A percentile compares a stretch with the other conserved stretches of the same genome.
These are phyloP conservation scores for Xylariaceae sp. DNA, from an alignment of 2,329 filamentous ascomycete species.

Conservation along the genomic window DNA sequence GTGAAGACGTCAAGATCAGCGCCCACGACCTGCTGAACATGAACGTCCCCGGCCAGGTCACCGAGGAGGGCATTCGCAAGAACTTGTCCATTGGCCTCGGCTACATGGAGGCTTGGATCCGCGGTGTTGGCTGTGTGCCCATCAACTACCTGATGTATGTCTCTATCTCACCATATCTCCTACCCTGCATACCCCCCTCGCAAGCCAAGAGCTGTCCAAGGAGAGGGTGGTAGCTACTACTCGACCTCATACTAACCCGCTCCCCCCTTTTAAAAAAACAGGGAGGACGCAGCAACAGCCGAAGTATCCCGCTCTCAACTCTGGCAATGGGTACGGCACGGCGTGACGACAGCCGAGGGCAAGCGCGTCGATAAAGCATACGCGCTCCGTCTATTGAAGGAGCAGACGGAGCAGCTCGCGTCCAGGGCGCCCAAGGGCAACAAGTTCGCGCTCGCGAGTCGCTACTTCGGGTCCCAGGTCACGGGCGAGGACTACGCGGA, in stretches of 20 bases:
- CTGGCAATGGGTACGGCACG: conserved; percentile 87
- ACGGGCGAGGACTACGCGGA: conserved; percentile 97
- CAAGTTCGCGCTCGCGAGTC: conserved; percentile 83
- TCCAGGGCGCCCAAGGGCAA: conserved; percentile 76
- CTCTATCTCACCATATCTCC: not conserved
- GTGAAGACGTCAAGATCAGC: conserved; percentile 81
- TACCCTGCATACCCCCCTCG: not conserved
- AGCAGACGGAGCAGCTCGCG: conserved; percentile 72
- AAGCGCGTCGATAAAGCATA: conserved; percentile 92
- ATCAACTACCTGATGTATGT: conserved; percentile 91
- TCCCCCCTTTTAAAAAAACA: conserved; percentile 23
- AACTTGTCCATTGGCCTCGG: conserved; percentile 94
- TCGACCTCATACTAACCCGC: conserved; percentile 2
- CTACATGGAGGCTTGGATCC: conserved; percentile 98
- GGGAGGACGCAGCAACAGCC: conserved; percentile 92
- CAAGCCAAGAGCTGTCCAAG: not conserved
- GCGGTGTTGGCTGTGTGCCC: conserved; percentile 89
- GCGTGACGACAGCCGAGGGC: conserved; percentile 73
- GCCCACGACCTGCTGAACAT: conserved; percentile 94
- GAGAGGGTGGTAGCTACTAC: not conserved
- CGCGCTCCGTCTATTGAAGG: conserved; percentile 76
- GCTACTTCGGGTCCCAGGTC: conserved; percentile 89
- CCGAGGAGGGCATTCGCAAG: conserved; percentile 92
- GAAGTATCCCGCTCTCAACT: conserved; percentile 92
- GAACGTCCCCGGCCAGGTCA: conserved; percentile 89